Evolutionary conservation across 768 basidiomycete genomes (phyloP).

Genomic region (Kwoniella botswanensis): DNA sequence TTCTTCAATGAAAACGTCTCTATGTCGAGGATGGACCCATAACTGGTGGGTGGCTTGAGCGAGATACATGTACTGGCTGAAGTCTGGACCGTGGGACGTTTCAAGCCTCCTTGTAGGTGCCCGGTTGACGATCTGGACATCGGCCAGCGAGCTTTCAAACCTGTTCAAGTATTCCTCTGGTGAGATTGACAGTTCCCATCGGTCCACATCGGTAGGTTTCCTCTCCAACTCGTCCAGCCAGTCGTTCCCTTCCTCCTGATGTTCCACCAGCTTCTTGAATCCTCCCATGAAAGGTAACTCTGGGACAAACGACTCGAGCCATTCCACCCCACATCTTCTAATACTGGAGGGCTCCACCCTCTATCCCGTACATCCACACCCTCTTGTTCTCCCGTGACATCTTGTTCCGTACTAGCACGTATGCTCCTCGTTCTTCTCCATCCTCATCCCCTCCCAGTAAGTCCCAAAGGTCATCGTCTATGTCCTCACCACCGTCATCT

Average conservation of each 20-base stretch:
- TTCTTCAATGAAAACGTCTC: constrained; percentile 14
- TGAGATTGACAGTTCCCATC: constrained; percentile 26
- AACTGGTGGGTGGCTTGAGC: constrained; percentile 27
- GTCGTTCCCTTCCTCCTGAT: not conserved
- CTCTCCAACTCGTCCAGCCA: not conserved
- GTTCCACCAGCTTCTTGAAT: not conserved
- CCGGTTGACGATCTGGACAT: constrained; percentile 13
- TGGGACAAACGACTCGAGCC: not conserved
- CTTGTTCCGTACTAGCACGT: too few relatives aligned
- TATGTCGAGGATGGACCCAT: constrained; percentile 23
- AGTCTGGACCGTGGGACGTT: constrained; percentile 7
- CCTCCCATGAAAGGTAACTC: not conserved
- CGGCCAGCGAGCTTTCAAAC: constrained; percentile 20
- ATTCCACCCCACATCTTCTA: not conserved
- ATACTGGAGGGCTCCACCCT: not conserved
- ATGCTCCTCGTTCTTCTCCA: too few relatives aligned
- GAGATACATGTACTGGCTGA: constrained; percentile 18
- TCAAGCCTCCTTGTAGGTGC: not conserved
- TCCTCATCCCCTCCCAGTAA: too few relatives aligned
- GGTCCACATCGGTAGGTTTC: constrained; percentile 25
- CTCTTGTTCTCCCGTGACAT: too few relatives aligned
- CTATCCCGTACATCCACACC: not conserved
- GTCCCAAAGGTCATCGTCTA: too few relatives aligned
- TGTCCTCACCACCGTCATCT: too few relatives aligned
- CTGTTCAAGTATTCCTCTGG: constrained; percentile 17